A percentile compares a stretch with the other conserved stretches of the same genome.
Conservation (phyloP, 495 filamentous ascomycete species). For the Delitschia confertaspora region DNA sequence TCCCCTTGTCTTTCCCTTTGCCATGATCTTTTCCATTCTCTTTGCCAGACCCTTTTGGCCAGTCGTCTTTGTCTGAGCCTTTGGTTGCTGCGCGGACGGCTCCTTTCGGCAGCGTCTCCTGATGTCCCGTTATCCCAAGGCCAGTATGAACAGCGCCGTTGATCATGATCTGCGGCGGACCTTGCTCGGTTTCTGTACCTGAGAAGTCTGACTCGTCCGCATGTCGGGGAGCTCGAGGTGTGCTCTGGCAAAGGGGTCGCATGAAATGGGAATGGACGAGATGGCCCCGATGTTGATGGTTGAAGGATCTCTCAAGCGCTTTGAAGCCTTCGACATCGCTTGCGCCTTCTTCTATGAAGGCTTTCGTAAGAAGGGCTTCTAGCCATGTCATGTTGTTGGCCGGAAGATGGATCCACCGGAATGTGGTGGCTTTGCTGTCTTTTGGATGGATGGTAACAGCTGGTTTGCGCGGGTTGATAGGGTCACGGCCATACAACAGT, state of each 20-base stretch:
- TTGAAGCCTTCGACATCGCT: conserved; percentile 61
- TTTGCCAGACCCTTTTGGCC: conserved; percentile 13
- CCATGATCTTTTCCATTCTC: conserved; percentile 9
- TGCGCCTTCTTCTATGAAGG: conserved; percentile 58
- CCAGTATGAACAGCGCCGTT: conserved; percentile 7
- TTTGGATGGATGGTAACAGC: conserved; percentile 46
- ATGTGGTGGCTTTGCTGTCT: conserved; percentile 45
- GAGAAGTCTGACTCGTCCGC: conserved; percentile 33
- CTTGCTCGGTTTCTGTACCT: conserved; percentile 33
- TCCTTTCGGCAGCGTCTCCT: conserved; percentile 12
- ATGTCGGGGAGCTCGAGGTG: conserved; percentile 39
- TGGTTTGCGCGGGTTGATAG: conserved; percentile 45
- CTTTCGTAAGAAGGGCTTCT: conserved; percentile 55
- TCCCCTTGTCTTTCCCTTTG: conserved; percentile 18
- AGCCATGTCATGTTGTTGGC: conserved; percentile 55
- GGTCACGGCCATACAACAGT: conserved; percentile 52
- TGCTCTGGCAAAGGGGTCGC: conserved; percentile 54
- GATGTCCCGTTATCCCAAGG: conserved; percentile 15
- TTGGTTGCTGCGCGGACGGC: conserved; percentile 12
- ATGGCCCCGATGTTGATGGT: conserved; percentile 54
- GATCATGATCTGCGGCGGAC: conserved; percentile 23
- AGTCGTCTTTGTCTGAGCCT: conserved; percentile 21
- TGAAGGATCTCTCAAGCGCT: conserved; percentile 54
- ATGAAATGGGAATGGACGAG: conserved; percentile 59
- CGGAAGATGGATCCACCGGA: conserved; percentile 63